phyloP scores from a whole-genome alignment of 208 protist species.

The Leptomonas seymouri region DNA sequence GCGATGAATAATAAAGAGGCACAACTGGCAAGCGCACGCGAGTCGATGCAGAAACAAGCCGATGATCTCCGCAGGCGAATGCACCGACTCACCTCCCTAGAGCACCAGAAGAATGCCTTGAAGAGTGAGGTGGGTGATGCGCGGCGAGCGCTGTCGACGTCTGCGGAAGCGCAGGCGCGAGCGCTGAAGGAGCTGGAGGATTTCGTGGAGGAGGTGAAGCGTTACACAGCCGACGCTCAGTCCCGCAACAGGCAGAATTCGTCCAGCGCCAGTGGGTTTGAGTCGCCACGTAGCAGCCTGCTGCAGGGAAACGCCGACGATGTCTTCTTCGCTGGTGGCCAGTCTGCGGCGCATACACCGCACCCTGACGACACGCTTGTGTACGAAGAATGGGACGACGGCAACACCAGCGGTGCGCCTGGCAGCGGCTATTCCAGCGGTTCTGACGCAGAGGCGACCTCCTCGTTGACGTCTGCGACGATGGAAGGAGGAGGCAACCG shows the following conservation, averaged over 20 bases:
- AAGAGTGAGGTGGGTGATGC: slow-evolving; percentile 14
- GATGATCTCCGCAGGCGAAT: slow-evolving; percentile 63
- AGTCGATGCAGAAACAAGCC: slow-evolving; percentile 53
- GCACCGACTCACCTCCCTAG: slow-evolving; percentile 44
- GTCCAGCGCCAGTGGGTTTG: no score
- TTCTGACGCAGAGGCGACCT: background rate
- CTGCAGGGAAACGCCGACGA: background rate
- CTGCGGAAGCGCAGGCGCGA: slow-evolving; percentile 20
- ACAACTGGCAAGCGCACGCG: slow-evolving; percentile 15
- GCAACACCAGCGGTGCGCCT: background rate
- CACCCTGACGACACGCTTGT: slow-evolving; percentile 22
- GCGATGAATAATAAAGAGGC: slow-evolving; percentile 31
- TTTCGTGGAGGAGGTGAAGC: slow-evolving; percentile 3
- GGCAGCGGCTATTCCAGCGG: background rate
- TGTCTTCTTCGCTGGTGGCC: no score
- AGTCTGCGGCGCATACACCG: no score
- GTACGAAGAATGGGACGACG: slow-evolving; percentile 16
- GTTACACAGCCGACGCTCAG: background rate
- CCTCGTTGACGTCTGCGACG: background rate
- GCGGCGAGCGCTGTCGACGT: slow-evolving; percentile 9
- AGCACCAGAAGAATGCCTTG: slow-evolving; percentile 43
- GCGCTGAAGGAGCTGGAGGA: slow-evolving; percentile 17
- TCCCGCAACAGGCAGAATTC: no score
- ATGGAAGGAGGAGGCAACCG: background rate
- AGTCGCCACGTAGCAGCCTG: background rate